Conservation (phyloP, 306 rosid species). For the Cicer cuneatum region DNA sequence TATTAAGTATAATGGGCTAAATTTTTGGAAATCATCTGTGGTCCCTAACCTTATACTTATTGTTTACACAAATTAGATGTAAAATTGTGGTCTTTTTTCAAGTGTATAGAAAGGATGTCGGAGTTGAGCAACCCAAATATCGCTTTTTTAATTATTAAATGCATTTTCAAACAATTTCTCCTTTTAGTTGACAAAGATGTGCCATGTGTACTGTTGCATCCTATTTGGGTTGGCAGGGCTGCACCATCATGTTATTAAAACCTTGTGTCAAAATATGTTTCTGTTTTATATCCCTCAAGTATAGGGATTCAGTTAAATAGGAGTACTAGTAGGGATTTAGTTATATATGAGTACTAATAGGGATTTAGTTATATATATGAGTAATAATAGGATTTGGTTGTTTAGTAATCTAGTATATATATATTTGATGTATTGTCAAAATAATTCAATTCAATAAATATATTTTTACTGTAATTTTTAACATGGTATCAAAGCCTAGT, state of each 20-base stretch:
- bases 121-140: conserved; percentile 4
- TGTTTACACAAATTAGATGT: not conserved
- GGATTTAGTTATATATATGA: too few species aligned
- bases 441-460: too few species aligned
- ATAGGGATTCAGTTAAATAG: too few species aligned
- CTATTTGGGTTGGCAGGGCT: not conserved
- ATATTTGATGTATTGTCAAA: too few species aligned
- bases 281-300: too few species aligned
- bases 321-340: too few species aligned
- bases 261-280: too few species aligned
- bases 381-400: too few species aligned
- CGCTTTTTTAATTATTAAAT: not conserved
- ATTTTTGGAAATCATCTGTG: not conserved
- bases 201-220: not conserved
- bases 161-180: conserved; percentile 12
- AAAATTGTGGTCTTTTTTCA: not conserved
- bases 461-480: too few species aligned
- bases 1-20: not conserved
- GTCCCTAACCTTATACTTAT: not conserved
- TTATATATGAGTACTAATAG: too few species aligned
- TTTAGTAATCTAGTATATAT: too few species aligned
- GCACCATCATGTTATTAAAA: conserved; percentile 5
- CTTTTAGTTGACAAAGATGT: not conserved
- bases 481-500: too few species aligned
- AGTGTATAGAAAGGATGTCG: not conserved